Percentiles rank a stretch among this genome's conserved stretches.
Conservation (phyloP, 805 yeast genomes). For the Suhomyces sp. region DNA sequence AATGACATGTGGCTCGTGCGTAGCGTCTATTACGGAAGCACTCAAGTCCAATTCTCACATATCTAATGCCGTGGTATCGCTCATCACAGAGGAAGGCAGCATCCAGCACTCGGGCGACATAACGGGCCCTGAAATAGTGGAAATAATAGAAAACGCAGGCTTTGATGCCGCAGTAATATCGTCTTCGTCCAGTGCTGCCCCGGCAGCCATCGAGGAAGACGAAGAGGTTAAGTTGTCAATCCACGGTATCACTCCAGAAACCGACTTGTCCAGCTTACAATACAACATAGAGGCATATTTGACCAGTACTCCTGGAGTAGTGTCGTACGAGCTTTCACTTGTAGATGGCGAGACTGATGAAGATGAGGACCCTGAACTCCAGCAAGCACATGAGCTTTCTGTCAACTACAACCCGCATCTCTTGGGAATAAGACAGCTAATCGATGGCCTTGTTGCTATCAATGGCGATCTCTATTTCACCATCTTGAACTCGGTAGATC, state of each 20-base stretch:
- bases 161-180: slow-evolving; percentile 18
- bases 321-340: slow-evolving; percentile 22
- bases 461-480: slow-evolving; percentile 54
- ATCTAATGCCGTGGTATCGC: slow-evolving; percentile 26
- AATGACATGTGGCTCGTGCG: slow-evolving; percentile 44
- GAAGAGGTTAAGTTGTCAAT: slow-evolving; percentile 32
- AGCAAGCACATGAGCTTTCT: slow-evolving; percentile 30
- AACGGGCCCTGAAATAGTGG: slow-evolving; percentile 14
- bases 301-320: slow-evolving; percentile 30
- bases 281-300: slow-evolving; percentile 41
- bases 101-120: slow-evolving; percentile 17
- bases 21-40: slow-evolving; percentile 37
- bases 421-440: slow-evolving; percentile 63
- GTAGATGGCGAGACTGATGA: slow-evolving; percentile 10
- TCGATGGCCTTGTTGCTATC: slow-evolving; percentile 44
- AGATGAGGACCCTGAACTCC: slow-evolving; percentile 14
- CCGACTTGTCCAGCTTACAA: slow-evolving; percentile 28
- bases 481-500: slow-evolving; percentile 49
- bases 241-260: slow-evolving; percentile 26
- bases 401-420: slow-evolving; percentile 49
- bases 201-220: slow-evolving; percentile 13
- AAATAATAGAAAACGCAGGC: slow-evolving; percentile 31
- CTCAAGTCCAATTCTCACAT: slow-evolving; percentile 25
- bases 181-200: neutral
- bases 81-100: slow-evolving; percentile 36